Evolutionary conservation across 805 yeast genomes (phyloP).

Genomic region (Pichia rugopelliculosa): DNA sequence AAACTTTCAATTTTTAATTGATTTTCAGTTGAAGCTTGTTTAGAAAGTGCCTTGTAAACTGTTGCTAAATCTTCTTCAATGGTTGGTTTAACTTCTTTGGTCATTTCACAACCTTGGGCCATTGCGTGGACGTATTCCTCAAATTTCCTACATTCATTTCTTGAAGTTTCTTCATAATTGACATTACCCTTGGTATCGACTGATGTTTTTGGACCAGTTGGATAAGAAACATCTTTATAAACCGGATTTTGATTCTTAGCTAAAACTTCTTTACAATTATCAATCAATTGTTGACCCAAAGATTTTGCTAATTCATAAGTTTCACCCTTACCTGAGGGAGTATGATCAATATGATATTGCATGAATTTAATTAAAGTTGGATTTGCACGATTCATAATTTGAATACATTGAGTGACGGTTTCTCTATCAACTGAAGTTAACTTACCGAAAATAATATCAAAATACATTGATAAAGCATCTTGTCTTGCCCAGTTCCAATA

Average conservation of each 20-base stretch:
- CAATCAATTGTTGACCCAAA: slow-evolving; percentile 89
- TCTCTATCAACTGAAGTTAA: slow-evolving; percentile 88
- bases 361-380: slow-evolving; percentile 90
- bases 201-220: slow-evolving; percentile 90
- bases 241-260: slow-evolving; percentile 81
- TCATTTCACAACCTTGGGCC: slow-evolving; percentile 90
- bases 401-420: slow-evolving; percentile 91
- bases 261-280: slow-evolving; percentile 84
- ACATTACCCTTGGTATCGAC: slow-evolving; percentile 86
- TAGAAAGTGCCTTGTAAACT: slow-evolving; percentile 74
- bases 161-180: slow-evolving; percentile 74
- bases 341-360: slow-evolving; percentile 87
- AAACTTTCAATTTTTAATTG: slow-evolving; percentile 64
- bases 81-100: slow-evolving; percentile 63
- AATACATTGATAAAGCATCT: slow-evolving; percentile 88
- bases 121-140: slow-evolving; percentile 93
- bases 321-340: slow-evolving; percentile 81
- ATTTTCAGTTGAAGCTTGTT: slow-evolving; percentile 63
- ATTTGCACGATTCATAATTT: slow-evolving; percentile 95
- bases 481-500: slow-evolving; percentile 99
- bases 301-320: slow-evolving; percentile 86
- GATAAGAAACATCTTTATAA: slow-evolving; percentile 88
- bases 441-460: slow-evolving; percentile 92
- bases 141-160: slow-evolving; percentile 86
- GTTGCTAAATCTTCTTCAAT: slow-evolving; percentile 79